Evolutionary conservation across 345 rosid genomes (phyloP).

Genomic region (Psidium guajava): DNA sequence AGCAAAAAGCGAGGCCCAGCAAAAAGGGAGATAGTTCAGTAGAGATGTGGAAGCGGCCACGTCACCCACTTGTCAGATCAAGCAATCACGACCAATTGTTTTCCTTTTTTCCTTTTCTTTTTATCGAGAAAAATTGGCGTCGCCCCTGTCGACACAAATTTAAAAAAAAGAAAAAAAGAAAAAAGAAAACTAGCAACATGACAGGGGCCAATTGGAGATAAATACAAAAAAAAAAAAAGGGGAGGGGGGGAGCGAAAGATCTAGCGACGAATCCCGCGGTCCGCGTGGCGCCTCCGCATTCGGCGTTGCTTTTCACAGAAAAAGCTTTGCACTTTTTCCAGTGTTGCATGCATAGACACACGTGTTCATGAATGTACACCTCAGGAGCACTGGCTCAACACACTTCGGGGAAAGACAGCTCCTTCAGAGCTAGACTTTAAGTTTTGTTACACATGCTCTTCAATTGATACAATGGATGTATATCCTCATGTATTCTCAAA

Average conservation of each 20-base stretch:
- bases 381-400: too few relatives aligned
- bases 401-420: too few relatives aligned
- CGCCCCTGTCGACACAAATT: background rate
- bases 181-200: background rate
- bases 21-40: background rate
- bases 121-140: too few relatives aligned
- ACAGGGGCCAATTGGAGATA: background rate
- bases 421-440: too few relatives aligned
- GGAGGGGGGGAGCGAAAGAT: background rate
- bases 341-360: too few relatives aligned
- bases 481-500: background rate
- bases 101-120: background rate
- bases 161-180: background rate
- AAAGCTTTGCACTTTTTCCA: too few relatives aligned
- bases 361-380: too few relatives aligned
- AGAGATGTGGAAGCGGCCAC: conserved; percentile 10
- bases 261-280: background rate
- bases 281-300: background rate
- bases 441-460: too few relatives aligned
- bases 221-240: too few relatives aligned
- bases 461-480: background rate
- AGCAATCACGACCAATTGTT: too few relatives aligned
- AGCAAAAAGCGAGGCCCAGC: background rate
- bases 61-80: background rate
- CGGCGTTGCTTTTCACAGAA: too few relatives aligned